phyloP scores from a whole-genome alignment of 2,329 filamentous ascomycete genomes.

The Talaromyces funiculosus region DNA sequence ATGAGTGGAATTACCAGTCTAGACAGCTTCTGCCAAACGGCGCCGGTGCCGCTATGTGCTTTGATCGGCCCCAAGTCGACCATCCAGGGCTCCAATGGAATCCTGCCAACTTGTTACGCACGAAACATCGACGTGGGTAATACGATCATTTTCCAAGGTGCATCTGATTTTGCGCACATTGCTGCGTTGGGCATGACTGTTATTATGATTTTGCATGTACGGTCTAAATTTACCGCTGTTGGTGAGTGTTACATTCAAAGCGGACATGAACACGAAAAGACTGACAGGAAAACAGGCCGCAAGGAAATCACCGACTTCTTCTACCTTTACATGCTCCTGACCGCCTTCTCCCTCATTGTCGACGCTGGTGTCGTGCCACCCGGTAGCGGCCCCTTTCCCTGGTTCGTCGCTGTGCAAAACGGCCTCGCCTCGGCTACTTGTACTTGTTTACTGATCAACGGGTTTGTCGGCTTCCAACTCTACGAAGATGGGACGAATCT shows the following conservation, averaged over 20 bases:
- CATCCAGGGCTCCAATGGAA: constrained; percentile 66
- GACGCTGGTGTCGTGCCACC: constrained; percentile 90
- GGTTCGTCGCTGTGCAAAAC: constrained; percentile 83
- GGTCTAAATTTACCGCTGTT: constrained; percentile 96
- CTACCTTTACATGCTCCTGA: constrained; percentile 90
- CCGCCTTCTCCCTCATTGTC: constrained; percentile 79
- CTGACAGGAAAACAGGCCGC: constrained; percentile 44
- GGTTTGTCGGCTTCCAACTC: constrained; percentile 95
- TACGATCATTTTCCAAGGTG: constrained; percentile 96
- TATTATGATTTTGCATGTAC: constrained; percentile 94
- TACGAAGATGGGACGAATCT: constrained; percentile 95
- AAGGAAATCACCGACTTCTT: constrained; percentile 84
- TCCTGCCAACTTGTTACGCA: constrained; percentile 86
- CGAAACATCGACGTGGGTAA: constrained; percentile 94
- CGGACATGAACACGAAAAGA: background rate
- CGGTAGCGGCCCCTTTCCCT: constrained; percentile 72
- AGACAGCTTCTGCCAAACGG: constrained; percentile 74
- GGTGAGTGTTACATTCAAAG: constrained; percentile 52
- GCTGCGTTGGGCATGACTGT: constrained; percentile 85
- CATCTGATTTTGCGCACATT: constrained; percentile 88
- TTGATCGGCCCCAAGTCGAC: constrained; percentile 63
- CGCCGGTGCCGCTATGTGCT: constrained; percentile 79
- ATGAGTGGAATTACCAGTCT: constrained; percentile 92
- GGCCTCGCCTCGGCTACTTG: constrained; percentile 80
- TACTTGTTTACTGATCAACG: constrained; percentile 88